Evolutionary conservation across 805 yeast species (phyloP).

Genomic region (Cyberlindnera mycetangii): DNA sequence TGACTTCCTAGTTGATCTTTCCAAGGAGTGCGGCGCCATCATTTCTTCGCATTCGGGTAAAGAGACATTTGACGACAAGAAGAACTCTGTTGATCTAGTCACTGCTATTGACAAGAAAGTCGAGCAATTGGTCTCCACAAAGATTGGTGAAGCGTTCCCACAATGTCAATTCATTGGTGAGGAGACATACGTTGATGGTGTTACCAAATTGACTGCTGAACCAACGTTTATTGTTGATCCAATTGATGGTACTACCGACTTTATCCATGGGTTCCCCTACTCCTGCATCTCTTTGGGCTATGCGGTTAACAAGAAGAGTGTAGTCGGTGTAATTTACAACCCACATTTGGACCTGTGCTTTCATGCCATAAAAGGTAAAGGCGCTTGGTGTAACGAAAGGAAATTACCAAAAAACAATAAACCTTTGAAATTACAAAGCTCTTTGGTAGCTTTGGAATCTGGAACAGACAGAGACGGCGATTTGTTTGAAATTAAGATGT

Average conservation of each 20-base stretch:
- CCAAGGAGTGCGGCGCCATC: constrained; percentile 46
- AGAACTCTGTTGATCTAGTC: constrained; percentile 59
- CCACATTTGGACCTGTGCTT: constrained; percentile 53
- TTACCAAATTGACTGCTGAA: constrained; percentile 41
- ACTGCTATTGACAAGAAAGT: constrained; percentile 59
- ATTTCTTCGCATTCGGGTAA: constrained; percentile 49
- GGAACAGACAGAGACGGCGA: constrained; percentile 56
- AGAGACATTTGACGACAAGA: constrained; percentile 50
- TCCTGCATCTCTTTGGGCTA: constrained; percentile 62
- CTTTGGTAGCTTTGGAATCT: constrained; percentile 57
- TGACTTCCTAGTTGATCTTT: constrained; percentile 37
- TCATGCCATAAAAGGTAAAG: constrained; percentile 53
- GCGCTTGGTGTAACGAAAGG: constrained; percentile 49
- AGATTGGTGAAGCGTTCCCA: constrained; percentile 42
- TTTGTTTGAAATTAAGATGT: constrained; percentile 47
- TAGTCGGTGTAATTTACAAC: constrained; percentile 65
- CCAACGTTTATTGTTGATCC: constrained; percentile 69
- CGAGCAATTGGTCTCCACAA: constrained; percentile 38
- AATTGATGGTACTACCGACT: constrained; percentile 65
- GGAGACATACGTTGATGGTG: constrained; percentile 52
- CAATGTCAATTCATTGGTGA: constrained; percentile 57
- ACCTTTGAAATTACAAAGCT: constrained; percentile 45
- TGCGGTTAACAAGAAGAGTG: constrained; percentile 44
- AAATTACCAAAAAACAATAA: constrained; percentile 29
- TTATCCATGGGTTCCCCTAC: constrained; percentile 59